A percentile compares a stretch with the other conserved stretches of the same genome.
phyloP scores from a whole-genome alignment of 768 basidiomycete genomes.

The Russula griseocarnosa region DNA sequence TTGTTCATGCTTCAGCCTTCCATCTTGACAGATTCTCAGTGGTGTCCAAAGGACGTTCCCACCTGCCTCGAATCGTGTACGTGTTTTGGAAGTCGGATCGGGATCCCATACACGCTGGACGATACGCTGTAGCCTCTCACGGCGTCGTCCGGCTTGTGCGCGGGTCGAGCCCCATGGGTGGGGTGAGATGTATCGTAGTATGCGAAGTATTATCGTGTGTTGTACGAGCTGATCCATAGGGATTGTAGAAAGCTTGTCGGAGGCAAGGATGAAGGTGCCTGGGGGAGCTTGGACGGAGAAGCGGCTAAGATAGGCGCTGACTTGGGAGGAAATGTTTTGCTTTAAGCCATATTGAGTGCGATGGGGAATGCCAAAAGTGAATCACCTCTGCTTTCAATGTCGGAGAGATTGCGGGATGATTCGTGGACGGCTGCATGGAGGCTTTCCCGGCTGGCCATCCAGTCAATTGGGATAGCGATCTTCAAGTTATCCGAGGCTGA shows the following conservation, averaged over 20 bases:
- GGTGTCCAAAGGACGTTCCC: conserved; percentile 26
- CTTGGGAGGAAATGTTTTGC: background rate
- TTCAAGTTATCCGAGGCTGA: conserved; percentile 14
- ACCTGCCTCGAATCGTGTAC: conserved; percentile 27
- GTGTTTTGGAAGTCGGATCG: conserved; percentile 31
- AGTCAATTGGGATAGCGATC: conserved; percentile 18
- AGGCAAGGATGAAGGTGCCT: conserved; percentile 34
- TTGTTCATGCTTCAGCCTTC: conserved; percentile 2
- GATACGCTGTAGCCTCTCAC: conserved; percentile 46
- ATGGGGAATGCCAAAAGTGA: background rate
- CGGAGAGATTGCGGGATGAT: conserved; percentile 16
- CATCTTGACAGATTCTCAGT: conserved; percentile 15
- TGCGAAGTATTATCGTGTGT: conserved; percentile 35
- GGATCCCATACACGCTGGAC: conserved; percentile 46
- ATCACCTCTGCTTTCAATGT: conserved; percentile 25
- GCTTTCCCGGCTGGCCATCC: conserved; percentile 13
- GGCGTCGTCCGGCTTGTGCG: conserved; percentile 57
- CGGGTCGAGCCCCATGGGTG: conserved; percentile 70
- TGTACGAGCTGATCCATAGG: conserved; percentile 29
- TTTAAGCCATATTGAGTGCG: background rate
- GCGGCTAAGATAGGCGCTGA: conserved; percentile 23
- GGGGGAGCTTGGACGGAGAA: conserved; percentile 28
- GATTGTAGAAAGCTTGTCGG: conserved; percentile 14
- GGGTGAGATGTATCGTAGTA: conserved; percentile 68
- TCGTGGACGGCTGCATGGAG: conserved; percentile 16